These are phyloP conservation scores for Yamadazyma trypodendri DNA, from an alignment of 1,139 yeast genomes.

Conservation along the genomic window DNA sequence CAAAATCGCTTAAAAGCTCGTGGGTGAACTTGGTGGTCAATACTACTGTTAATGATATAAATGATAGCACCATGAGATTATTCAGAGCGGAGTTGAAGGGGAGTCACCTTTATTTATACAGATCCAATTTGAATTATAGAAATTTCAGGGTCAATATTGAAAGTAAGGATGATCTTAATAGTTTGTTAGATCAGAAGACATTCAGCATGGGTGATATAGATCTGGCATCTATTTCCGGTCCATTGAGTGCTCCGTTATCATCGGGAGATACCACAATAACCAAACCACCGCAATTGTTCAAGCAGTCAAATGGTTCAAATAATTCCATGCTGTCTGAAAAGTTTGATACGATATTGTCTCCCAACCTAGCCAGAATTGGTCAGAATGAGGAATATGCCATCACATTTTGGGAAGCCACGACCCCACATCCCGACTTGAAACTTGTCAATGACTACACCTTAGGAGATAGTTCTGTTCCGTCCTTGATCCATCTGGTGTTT, in stretches of 20 bases:
- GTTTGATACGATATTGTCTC: not conserved
- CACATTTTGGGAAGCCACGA: slow-evolving; percentile 30
- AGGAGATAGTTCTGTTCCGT: slow-evolving; percentile 54
- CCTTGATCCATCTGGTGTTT: slow-evolving; percentile 70
- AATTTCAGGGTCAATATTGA: slow-evolving; percentile 10
- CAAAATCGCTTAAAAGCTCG: slow-evolving; percentile 30
- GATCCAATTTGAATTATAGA: slow-evolving; percentile 17
- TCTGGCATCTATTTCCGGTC: slow-evolving; percentile 14
- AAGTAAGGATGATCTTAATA: slow-evolving; percentile 6
- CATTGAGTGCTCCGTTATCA: slow-evolving; percentile 11
- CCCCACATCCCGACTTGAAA: slow-evolving; percentile 65
- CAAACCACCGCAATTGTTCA: slow-evolving; percentile 12
- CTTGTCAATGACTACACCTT: slow-evolving; percentile 22
- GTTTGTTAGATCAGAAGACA: slow-evolving; percentile 6
- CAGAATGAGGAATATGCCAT: slow-evolving; percentile 19
- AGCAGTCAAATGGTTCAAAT: slow-evolving; percentile 9
- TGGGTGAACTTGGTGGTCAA: slow-evolving; percentile 46
- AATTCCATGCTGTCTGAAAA: slow-evolving; percentile 5
- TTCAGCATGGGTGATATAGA: slow-evolving; percentile 16
- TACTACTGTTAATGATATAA: slow-evolving; percentile 31
- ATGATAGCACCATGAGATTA: slow-evolving; percentile 42
- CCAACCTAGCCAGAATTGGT: not conserved
- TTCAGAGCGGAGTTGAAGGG: slow-evolving; percentile 68
- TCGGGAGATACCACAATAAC: slow-evolving; percentile 7
- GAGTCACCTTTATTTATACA: slow-evolving; percentile 55